Base-by-base conservation (phyloP, 352 stramenopile species). In the Pseudoperonospora humuli region DNA sequence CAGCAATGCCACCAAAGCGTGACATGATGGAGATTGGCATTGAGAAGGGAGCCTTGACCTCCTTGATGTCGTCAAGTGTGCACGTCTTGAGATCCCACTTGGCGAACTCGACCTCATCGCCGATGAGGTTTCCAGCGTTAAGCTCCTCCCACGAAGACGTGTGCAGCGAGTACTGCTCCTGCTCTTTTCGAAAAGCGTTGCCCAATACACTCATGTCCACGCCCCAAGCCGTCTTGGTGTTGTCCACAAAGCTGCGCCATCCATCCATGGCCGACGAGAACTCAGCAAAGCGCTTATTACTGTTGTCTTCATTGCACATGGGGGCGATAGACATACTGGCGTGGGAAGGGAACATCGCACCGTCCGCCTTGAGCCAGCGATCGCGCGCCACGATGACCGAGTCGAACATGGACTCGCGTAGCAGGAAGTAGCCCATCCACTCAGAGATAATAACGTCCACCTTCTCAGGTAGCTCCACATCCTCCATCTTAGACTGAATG, bases 371-470 rank as follows among this genome's bases (percentile, higher is more conserved):
- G 41, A 99, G 70, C 75, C 96, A 99, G 42, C 84, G 84, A 63
- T 99, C 93, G 33, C 97, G 75, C 4, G 95, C 96, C 17, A 95
- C 70, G 19, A 99, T 82, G 25, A 99, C 83, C 46, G 87, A 98
- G 76, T 99, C 96, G 28, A 99, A 84, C 97, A 99, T 99, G 41
- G 82, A 97, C 72, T 99, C 97, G 34, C 97, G 84, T 35, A 99
- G 67, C 14, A 99, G 69, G 45, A 99, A 98, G 74, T 99, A 99
- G 45, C 82, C 82, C 97, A 99, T 99, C 93, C 95, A 98, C 74
- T 99, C 96, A 9, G 92, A 98, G 45, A 99, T 96, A 43, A 99
- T 98, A 47, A 99, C 96, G 65, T 99, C 97, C 21, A 99, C 96
- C 56, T 97, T 95, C 61, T 98, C 92, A 0, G 96, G 94, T 1